A percentile compares a stretch with the other conserved stretches of the same genome.
phyloP scores from a whole-genome alignment of 148 eudicot species.

The Dianthus caryophyllus region DNA sequence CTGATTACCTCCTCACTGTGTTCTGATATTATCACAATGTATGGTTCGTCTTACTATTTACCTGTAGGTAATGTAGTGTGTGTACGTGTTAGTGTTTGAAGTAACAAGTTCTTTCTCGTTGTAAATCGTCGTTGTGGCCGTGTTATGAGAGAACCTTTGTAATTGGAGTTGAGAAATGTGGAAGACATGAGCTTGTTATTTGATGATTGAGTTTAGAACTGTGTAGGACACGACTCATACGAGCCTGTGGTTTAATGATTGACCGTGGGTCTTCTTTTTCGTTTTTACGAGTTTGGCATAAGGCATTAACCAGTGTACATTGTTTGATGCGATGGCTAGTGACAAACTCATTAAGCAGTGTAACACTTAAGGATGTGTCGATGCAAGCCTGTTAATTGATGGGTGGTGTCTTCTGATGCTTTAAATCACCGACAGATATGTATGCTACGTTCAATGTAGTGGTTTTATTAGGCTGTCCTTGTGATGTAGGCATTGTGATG shows the following conservation, averaged over 20 bases:
- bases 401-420: neutral
- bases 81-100: neutral
- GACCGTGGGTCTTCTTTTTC: too few species aligned
- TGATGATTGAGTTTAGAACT: neutral
- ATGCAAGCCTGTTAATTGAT: too few species aligned
- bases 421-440: neutral
- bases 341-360: too few species aligned
- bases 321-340: too few species aligned
- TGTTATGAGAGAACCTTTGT: neutral
- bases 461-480: neutral
- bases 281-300: too few species aligned
- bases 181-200: neutral
- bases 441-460: neutral
- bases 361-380: too few species aligned
- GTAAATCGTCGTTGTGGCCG: neutral
- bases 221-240: too few species aligned
- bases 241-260: too few species aligned
- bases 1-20: neutral
- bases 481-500: neutral
- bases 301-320: too few species aligned
- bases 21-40: neutral
- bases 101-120: neutral
- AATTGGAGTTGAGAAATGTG: neutral
- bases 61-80: neutral
- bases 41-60: neutral